These are phyloP conservation scores for Phellinidium pouzarii DNA, from an alignment of 1,284 basidiomycete species.

Conservation along the genomic window DNA sequence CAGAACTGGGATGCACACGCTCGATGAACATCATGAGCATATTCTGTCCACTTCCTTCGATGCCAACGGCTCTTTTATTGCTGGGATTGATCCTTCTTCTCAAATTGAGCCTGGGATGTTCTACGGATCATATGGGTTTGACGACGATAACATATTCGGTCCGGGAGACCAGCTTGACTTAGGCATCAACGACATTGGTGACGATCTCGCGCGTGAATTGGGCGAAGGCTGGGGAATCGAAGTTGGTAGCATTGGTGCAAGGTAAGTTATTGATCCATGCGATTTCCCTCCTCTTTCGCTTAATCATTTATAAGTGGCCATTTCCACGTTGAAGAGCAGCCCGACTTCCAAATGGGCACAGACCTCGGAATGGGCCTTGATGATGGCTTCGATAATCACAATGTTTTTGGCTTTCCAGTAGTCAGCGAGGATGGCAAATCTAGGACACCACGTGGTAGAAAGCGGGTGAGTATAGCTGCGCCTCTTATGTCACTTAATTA, in stretches of 20 bases:
- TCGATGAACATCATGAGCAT: slow-evolving; percentile 63
- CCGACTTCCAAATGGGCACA: slow-evolving; percentile 3
- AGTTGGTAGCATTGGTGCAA: slow-evolving; percentile 5
- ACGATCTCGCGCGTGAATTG: slow-evolving; percentile 65
- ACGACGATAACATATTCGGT: slow-evolving; percentile 47
- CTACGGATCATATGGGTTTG: slow-evolving; percentile 27
- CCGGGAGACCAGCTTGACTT: slow-evolving; percentile 33
- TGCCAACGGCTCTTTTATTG: slow-evolving; percentile 32
- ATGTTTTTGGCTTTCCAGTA: background rate
- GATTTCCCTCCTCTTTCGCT: background rate
- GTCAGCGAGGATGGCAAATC: background rate
- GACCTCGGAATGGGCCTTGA: slow-evolving; percentile 2
- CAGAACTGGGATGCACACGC: slow-evolving; percentile 51
- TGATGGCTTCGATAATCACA: background rate
- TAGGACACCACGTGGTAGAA: background rate
- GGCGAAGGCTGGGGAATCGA: slow-evolving; percentile 57
- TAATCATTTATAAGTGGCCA: background rate
- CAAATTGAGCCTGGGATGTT: slow-evolving; percentile 43
- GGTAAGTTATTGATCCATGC: slow-evolving; percentile 8
- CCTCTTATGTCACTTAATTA: background rate
- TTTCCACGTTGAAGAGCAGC: slow-evolving; percentile 8
- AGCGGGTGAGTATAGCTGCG: slow-evolving; percentile 4
- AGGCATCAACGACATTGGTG: slow-evolving; percentile 53
- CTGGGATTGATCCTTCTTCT: slow-evolving; percentile 43
- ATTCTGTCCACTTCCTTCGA: slow-evolving; percentile 61